A percentile compares a stretch with the other conserved stretches of the same genome.
Conservation (phyloP, 2,329 filamentous ascomycete species). For the Exophiala alcalophila region DNA sequence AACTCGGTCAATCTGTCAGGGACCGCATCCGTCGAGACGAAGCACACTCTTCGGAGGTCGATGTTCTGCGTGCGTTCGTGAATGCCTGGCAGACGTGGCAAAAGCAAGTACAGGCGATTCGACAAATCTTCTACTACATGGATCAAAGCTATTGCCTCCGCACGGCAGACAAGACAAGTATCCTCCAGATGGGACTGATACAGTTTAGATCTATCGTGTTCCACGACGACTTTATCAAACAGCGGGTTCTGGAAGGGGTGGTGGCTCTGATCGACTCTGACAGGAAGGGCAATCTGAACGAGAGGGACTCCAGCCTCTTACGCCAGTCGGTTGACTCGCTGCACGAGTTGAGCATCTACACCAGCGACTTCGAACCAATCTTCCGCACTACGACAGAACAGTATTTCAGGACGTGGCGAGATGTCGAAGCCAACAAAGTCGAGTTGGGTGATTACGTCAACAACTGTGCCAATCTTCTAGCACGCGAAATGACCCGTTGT, state of each 20-base stretch:
- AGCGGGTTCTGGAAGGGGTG: constrained; percentile 63
- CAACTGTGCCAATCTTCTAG: constrained; percentile 66
- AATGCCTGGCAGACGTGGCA: constrained; percentile 75
- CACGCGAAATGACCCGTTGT: constrained; percentile 70
- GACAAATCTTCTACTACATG: constrained; percentile 89
- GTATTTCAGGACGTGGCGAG: constrained; percentile 69
- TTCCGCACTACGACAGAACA: constrained; percentile 66
- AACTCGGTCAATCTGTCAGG: constrained; percentile 58
- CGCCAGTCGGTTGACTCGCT: constrained; percentile 76
- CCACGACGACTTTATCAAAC: constrained; percentile 50
- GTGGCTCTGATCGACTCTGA: constrained; percentile 74
- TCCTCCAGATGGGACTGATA: constrained; percentile 76
- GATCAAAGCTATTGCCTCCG: constrained; percentile 84
- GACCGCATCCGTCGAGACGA: constrained; percentile 56
- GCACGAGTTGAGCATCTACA: constrained; percentile 79
- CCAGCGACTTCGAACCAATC: constrained; percentile 71
- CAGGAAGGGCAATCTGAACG: constrained; percentile 53
- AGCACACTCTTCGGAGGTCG: constrained; percentile 57
- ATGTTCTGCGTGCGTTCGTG: constrained; percentile 60
- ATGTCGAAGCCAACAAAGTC: constrained; percentile 58
- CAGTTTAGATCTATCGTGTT: constrained; percentile 68
- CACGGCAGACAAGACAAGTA: constrained; percentile 64
- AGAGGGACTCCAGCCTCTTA: constrained; percentile 64
- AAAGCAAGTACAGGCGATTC: constrained; percentile 70
- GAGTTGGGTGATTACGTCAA: constrained; percentile 73